Percentiles rank a stretch among this genome's conserved stretches.
These are phyloP conservation scores for Penicillium coprophilum DNA, from an alignment of 495 filamentous ascomycete species.

Conservation along the genomic window DNA sequence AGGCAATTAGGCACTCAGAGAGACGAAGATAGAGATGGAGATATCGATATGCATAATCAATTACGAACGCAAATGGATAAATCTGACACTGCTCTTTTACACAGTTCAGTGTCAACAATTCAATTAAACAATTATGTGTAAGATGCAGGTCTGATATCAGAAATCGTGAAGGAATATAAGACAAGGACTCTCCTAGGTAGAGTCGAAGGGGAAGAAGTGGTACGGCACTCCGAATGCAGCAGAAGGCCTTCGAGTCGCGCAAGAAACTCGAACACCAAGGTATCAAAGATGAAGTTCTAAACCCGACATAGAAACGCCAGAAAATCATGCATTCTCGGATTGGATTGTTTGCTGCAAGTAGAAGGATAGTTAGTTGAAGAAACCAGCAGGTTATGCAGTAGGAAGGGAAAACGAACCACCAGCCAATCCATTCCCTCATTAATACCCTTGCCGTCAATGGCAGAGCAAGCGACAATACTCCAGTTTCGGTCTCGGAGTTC, in stretches of 20 bases:
- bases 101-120: conserved; percentile 18
- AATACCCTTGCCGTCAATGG: conserved; percentile 91
- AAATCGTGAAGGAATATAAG: conserved; percentile 42
- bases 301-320: conserved; percentile 35
- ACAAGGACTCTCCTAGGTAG: conserved; percentile 35
- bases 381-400: not conserved
- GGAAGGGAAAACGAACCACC: conserved; percentile 68
- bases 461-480: conserved; percentile 97
- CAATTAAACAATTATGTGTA: conserved; percentile 45
- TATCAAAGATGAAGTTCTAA: conserved; percentile 41
- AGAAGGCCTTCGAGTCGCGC: conserved; percentile 20
- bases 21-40: not conserved
- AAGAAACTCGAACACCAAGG: conserved; percentile 22
- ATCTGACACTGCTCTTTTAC: conserved; percentile 1
- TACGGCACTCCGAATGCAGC: conserved; percentile 26
- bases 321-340: conserved; percentile 46
- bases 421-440: conserved; percentile 99
- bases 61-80: not conserved
- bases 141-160: conserved; percentile 23
- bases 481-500: conserved; percentile 95
- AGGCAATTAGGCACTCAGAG: not conserved
- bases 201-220: conserved; percentile 29
- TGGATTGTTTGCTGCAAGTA: conserved; percentile 46
- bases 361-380: conserved; percentile 14
- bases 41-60: not conserved